These are phyloP conservation scores for Antarctomyces pellizariae DNA, from an alignment of 495 filamentous ascomycete genomes.

Conservation along the genomic window DNA sequence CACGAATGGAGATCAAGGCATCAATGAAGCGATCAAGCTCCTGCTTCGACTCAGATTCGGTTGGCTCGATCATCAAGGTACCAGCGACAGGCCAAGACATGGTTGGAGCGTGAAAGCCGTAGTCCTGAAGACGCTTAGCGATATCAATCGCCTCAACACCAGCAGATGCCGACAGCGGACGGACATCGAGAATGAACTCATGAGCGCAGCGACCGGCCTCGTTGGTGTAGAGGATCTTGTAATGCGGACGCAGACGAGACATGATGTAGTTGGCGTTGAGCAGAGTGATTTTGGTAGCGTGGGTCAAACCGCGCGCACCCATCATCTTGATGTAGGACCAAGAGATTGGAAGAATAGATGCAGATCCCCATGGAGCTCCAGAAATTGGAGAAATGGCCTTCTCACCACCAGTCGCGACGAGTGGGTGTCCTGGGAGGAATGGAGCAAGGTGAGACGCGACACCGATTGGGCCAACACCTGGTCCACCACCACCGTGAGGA, in stretches of 20 bases:
- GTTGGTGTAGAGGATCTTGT: constrained; percentile 84
- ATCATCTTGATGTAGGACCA: constrained; percentile 98
- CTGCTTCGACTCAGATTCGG: constrained; percentile 79
- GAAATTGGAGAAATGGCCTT: constrained; percentile 48
- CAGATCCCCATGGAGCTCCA: constrained; percentile 76
- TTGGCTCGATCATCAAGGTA: constrained; percentile 97
- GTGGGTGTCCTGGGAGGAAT: constrained; percentile 57
- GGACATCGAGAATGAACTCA: constrained; percentile 92
- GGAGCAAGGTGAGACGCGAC: constrained; percentile 61
- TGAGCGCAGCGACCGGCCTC: constrained; percentile 72
- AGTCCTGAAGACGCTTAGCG: constrained; percentile 93
- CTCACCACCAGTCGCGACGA: constrained; percentile 36
- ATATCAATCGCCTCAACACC: constrained; percentile 91
- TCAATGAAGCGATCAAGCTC: constrained; percentile 93
- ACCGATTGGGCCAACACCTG: constrained; percentile 87
- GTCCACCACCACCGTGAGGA: constrained; percentile 87
- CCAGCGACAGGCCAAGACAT: constrained; percentile 96
- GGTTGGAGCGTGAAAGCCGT: constrained; percentile 94
- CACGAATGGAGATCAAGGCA: constrained; percentile 69
- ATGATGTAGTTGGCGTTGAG: constrained; percentile 98
- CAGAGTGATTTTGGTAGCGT: constrained; percentile 82
- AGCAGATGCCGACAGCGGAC: constrained; percentile 61
- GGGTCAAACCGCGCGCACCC: constrained; percentile 65
- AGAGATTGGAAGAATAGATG: constrained; percentile 85
- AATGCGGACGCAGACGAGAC: constrained; percentile 70